Conservation (phyloP, 2,329 filamentous ascomycete genomes). For the Aspergillus pseudoglaucus region DNA sequence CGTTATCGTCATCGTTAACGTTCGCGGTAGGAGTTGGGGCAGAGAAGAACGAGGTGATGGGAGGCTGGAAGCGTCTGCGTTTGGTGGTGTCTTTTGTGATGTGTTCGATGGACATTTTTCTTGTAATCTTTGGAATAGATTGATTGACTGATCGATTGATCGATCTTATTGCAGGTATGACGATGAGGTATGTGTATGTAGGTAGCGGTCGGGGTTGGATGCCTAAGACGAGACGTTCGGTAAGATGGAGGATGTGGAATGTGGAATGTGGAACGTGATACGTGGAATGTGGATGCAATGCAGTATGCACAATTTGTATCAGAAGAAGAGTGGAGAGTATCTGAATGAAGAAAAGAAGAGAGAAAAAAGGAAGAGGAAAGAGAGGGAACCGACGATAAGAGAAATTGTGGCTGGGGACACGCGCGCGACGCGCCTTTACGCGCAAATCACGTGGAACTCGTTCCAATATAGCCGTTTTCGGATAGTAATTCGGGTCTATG, state of each 20-base stretch:
- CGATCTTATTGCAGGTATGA: too few species aligned
- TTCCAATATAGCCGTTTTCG: neutral
- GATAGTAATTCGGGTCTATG: neutral
- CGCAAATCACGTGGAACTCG: constrained; percentile 3
- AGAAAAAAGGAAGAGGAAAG: constrained; percentile 3
- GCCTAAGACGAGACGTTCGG: too few species aligned
- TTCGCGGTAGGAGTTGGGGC: constrained; percentile 12
- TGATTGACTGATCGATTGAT: too few species aligned
- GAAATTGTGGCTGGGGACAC: constrained; percentile 12
- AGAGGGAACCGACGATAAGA: neutral
- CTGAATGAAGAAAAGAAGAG: neutral
- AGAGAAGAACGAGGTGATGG: constrained; percentile 36
- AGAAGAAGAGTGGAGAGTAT: neutral
- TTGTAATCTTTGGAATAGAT: too few species aligned
- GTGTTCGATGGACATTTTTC: constrained; percentile 2
- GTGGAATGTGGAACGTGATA: too few species aligned
- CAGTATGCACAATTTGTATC: neutral
- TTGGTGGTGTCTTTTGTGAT: constrained; percentile 26
- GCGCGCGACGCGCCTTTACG: constrained; percentile 19
- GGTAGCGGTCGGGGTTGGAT: too few species aligned
- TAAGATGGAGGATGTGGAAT: too few species aligned
- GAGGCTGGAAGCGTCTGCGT: constrained; percentile 40
- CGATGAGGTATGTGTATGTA: too few species aligned
- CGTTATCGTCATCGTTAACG: constrained; percentile 1
- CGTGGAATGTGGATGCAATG: too few species aligned